A percentile compares a stretch with the other conserved stretches of the same genome.
Conservation (phyloP, 2,329 filamentous ascomycete genomes). For the Pseudogymnoascus sp. region DNA sequence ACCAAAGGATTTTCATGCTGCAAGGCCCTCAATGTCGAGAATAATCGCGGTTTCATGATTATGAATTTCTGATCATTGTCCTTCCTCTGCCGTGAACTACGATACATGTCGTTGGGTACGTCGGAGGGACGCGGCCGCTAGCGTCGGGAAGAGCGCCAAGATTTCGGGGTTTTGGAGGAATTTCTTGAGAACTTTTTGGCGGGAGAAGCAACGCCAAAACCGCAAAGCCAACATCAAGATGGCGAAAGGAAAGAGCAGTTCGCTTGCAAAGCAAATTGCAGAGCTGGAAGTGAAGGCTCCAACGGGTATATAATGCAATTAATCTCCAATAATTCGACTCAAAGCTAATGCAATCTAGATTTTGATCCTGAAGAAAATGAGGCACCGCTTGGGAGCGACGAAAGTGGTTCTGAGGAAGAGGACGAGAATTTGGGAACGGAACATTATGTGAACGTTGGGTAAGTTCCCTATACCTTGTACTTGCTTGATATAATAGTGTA, state of each 20-base stretch:
- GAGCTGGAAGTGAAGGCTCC: constrained; percentile 49
- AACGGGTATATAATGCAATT: constrained; percentile 42
- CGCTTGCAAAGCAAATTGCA: constrained; percentile 50
- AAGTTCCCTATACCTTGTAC: constrained; percentile 14
- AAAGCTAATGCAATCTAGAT: constrained; percentile 22
- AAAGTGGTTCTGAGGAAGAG: constrained; percentile 42
- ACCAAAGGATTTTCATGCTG: constrained; percentile 87
- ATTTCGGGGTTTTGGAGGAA: constrained; percentile 9
- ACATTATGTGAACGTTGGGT: constrained; percentile 76
- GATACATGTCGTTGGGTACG: background rate
- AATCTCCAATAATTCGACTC: background rate
- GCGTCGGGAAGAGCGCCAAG: background rate
- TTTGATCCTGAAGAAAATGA: constrained; percentile 33
- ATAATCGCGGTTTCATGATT: constrained; percentile 33
- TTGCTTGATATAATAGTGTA: constrained; percentile 13
- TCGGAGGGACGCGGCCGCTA: constrained; percentile 18
- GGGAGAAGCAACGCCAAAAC: background rate
- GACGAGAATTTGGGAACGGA: constrained; percentile 62
- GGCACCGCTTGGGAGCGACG: constrained; percentile 20
- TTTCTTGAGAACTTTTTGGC: constrained; percentile 10
- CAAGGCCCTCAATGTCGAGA: constrained; percentile 47
- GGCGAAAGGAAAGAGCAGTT: constrained; percentile 39
- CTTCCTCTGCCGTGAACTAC: background rate
- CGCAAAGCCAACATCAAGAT: constrained; percentile 32
- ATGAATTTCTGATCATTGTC: background rate